Percentiles rank a stretch among this genome's conserved stretches.
Conservation (phyloP, 192 early-diverging fungal genomes). For the Physocladia obscura region DNA sequence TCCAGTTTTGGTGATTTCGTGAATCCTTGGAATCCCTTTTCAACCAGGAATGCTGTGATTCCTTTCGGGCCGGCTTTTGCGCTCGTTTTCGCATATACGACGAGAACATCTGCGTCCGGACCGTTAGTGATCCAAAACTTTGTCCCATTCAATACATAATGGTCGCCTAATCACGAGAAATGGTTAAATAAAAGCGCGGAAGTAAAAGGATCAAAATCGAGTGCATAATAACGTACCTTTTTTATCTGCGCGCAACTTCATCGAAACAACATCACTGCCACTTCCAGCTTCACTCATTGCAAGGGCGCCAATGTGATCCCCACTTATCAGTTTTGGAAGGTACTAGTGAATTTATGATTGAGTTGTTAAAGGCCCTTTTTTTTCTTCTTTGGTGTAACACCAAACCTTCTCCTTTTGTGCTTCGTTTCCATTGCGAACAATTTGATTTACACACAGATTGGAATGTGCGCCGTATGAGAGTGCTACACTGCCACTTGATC, state of each 20-base stretch:
- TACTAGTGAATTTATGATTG: too few relatives aligned
- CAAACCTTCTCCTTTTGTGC: slow-evolving; percentile 85
- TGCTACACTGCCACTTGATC: slow-evolving; percentile 86
- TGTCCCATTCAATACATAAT: slow-evolving; percentile 80
- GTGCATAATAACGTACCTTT: slow-evolving; percentile 49
- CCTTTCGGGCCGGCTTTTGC: slow-evolving; percentile 74
- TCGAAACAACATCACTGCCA: slow-evolving; percentile 91
- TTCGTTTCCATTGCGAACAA: slow-evolving; percentile 84
- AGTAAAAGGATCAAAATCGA: background rate
- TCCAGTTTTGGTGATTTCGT: slow-evolving; percentile 83
- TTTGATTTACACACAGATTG: slow-evolving; percentile 97
- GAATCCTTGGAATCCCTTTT: slow-evolving; percentile 86
- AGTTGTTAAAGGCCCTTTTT: too few relatives aligned
- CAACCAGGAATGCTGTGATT: slow-evolving; percentile 93
- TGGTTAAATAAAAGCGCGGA: too few relatives aligned
- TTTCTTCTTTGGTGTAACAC: too few relatives aligned
- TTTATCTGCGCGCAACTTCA: slow-evolving; percentile 79
- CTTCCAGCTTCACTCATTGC: slow-evolving; percentile 92
- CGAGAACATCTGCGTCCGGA: slow-evolving; percentile 83
- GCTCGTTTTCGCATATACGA: slow-evolving; percentile 92
- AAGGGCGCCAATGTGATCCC: slow-evolving; percentile 85
- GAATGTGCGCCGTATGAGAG: slow-evolving; percentile 94
- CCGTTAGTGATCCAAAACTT: slow-evolving; percentile 97
- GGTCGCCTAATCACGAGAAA: slow-evolving; percentile 50
- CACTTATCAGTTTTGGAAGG: slow-evolving; percentile 82